phyloP scores from a whole-genome alignment of 805 yeast genomes.

The Lachancea mirantina region DNA sequence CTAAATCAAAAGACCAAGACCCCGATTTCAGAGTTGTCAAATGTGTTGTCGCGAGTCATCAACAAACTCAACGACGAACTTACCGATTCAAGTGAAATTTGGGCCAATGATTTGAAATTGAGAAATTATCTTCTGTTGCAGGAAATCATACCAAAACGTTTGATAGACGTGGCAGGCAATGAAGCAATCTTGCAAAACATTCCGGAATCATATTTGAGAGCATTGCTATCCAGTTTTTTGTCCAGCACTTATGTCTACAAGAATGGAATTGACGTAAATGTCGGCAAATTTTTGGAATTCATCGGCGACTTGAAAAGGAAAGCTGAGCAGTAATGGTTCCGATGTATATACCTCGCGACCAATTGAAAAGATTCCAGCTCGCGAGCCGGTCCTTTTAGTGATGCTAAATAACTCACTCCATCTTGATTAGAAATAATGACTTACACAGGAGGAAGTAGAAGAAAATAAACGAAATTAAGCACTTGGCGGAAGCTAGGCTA shows the following conservation, averaged over 20 bases:
- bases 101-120: conserved; percentile 73
- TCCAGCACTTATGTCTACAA: conserved; percentile 82
- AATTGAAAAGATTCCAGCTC: too few relatives aligned
- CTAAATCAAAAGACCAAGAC: conserved; percentile 58
- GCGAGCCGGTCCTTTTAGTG: too few relatives aligned
- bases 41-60: conserved; percentile 72
- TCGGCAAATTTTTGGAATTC: conserved; percentile 66
- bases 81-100: conserved; percentile 69
- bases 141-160: conserved; percentile 70
- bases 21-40: conserved; percentile 65
- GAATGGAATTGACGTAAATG: conserved; percentile 70
- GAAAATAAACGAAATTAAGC: too few relatives aligned
- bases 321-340: conserved; percentile 14
- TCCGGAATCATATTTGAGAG: conserved; percentile 81
- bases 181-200: conserved; percentile 65
- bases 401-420: too few relatives aligned
- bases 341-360: too few relatives aligned
- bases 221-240: conserved; percentile 79
- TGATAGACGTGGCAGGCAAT: conserved; percentile 59
- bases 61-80: conserved; percentile 82
- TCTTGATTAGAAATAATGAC: too few relatives aligned
- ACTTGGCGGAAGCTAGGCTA: too few relatives aligned
- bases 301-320: conserved; percentile 50
- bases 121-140: conserved; percentile 62
- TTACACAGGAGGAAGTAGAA: too few relatives aligned